These are phyloP conservation scores for Ministeria vibrans DNA, from an alignment of 78 protist species.

Conservation along the genomic window DNA sequence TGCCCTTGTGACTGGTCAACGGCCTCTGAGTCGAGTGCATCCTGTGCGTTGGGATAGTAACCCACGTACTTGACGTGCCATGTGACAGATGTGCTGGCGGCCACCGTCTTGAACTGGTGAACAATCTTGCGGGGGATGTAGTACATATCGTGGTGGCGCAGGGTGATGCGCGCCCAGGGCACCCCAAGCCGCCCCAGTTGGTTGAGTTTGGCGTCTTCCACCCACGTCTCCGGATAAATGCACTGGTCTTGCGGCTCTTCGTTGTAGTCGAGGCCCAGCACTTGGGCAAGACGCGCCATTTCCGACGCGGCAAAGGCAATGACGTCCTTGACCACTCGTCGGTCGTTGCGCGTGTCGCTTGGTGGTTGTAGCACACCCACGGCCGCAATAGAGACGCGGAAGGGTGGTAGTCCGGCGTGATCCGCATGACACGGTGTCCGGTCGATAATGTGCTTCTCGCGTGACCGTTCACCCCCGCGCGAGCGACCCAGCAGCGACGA, in stretches of 20 bases:
- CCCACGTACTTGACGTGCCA: constrained; percentile 1
- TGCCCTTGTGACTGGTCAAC: too few species aligned
- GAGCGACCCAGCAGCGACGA: not conserved
- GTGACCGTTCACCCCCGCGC: not conserved
- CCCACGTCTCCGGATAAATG: not conserved
- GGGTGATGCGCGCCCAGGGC: not conserved
- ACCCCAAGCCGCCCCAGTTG: not conserved
- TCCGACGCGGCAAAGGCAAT: not conserved
- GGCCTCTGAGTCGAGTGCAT: too few species aligned
- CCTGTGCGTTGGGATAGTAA: constrained; percentile 4
- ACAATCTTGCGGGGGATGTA: constrained; percentile 2
- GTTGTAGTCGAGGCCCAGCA: not conserved
- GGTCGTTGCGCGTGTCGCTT: not conserved
- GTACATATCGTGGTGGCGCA: not conserved
- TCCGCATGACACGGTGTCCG: not conserved
- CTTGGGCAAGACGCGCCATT: not conserved
- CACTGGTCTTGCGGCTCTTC: constrained; percentile 11
- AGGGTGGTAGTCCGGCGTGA: constrained; percentile 4
- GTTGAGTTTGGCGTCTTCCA: constrained; percentile 3
- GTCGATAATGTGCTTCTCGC: constrained; percentile 5
- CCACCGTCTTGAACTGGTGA: constrained; percentile 10
- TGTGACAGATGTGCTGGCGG: not conserved
- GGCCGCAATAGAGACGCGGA: not conserved
- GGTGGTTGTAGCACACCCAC: not conserved
- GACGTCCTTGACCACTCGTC: not conserved